phyloP scores from a whole-genome alignment of 176 grass and related monocot species.

The Chloris gayana region DNA sequence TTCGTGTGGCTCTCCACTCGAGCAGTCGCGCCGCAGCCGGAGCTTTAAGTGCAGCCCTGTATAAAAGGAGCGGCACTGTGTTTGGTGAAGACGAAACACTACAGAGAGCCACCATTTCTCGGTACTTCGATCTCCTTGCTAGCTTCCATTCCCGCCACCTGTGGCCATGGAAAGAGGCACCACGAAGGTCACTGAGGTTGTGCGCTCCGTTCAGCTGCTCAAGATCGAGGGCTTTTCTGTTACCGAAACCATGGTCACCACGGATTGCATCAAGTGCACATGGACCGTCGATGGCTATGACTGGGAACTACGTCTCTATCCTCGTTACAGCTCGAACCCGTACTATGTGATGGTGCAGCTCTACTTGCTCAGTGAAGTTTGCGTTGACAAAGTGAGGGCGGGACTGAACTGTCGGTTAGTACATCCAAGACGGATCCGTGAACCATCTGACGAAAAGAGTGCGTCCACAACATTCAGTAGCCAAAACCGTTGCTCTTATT shows the following conservation, averaged over 20 bases:
- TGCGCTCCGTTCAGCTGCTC: not conserved
- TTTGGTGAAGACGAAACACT: not conserved
- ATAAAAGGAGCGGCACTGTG: too few relatives aligned
- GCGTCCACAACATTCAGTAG: not conserved
- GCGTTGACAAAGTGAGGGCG: too few relatives aligned
- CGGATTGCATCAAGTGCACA: not conserved
- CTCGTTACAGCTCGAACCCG: not conserved
- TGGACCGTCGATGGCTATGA: slow-evolving; percentile 11
- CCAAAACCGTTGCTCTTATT: not conserved
- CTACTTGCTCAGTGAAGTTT: not conserved
- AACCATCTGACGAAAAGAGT: not conserved
- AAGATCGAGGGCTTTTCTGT: not conserved
- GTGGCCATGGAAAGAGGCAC: not conserved
- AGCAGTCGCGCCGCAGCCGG: not conserved
- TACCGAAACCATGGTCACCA: not conserved
- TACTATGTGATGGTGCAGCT: not conserved
- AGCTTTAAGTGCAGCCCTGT: not conserved
- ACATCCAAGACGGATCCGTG: not conserved
- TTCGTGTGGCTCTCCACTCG: not conserved
- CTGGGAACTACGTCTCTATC: not conserved
- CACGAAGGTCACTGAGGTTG: not conserved
- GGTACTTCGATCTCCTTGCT: too few relatives aligned
- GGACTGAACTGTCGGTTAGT: not conserved
- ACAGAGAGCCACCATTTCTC: too few relatives aligned
- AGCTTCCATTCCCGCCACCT: not conserved